Conservation (phyloP, 805 yeast species). For the Ascoidea tarda region DNA sequence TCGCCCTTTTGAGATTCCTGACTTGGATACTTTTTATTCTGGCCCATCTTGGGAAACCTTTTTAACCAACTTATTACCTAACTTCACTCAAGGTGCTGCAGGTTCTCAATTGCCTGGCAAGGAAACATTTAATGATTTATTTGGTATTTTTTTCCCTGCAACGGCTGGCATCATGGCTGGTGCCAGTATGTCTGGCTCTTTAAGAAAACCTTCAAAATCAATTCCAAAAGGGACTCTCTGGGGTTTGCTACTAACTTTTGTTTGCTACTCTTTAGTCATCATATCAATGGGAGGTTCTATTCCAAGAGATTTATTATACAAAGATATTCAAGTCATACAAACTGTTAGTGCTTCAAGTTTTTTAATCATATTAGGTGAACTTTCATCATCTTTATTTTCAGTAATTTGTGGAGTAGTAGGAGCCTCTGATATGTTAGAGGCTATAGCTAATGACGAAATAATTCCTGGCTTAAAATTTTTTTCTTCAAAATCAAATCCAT, state of each 20-base stretch:
- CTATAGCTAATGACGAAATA: constrained; percentile 78
- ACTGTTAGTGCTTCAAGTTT: constrained; percentile 56
- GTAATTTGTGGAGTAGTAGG: constrained; percentile 94
- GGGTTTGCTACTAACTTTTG: constrained; percentile 69
- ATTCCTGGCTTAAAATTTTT: constrained; percentile 67
- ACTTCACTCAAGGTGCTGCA: constrained; percentile 82
- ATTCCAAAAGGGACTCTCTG: constrained; percentile 90
- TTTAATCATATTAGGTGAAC: constrained; percentile 74
- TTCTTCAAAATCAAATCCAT: constrained; percentile 29
- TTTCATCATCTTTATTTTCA: constrained; percentile 82
- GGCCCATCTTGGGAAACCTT: constrained; percentile 67
- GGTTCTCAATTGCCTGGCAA: constrained; percentile 52
- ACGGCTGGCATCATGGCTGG: constrained; percentile 99
- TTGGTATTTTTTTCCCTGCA: constrained; percentile 96
- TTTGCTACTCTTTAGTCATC: constrained; percentile 68
- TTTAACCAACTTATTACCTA: constrained; percentile 54
- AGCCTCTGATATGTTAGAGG: constrained; percentile 82
- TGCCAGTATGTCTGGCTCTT: constrained; percentile 95
- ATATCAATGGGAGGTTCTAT: constrained; percentile 66
- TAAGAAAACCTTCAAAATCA: constrained; percentile 70
- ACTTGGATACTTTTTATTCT: constrained; percentile 36
- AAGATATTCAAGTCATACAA: constrained; percentile 78
- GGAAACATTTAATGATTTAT: constrained; percentile 73
- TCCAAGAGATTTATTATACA: constrained; percentile 64
- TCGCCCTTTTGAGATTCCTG: constrained; percentile 44